Percentiles rank a stretch among this genome's conserved stretches.
Evolutionary conservation across 169 alveolate genomes (phyloP).

Genomic region (Eimeria nieschulzi): DNA sequence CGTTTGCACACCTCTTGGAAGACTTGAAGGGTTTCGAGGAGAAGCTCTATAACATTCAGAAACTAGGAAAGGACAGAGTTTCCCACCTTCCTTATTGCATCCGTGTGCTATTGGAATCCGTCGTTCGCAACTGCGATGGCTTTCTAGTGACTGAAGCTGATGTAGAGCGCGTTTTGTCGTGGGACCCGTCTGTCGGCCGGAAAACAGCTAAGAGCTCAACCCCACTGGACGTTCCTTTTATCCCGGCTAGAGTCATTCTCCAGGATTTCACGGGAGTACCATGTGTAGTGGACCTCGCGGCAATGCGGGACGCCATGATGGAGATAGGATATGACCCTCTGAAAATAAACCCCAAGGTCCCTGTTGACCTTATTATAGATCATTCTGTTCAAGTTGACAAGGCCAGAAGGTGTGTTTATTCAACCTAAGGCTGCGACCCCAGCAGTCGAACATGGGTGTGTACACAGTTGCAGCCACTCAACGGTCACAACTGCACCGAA

Average conservation of each 20-base stretch:
- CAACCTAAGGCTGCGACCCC: background rate
- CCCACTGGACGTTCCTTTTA: slow-evolving; percentile 94
- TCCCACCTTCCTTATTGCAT: slow-evolving; percentile 90
- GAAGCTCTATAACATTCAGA: slow-evolving; percentile 20
- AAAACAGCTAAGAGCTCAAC: slow-evolving; percentile 78
- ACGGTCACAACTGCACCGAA: background rate
- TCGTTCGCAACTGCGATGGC: slow-evolving; percentile 96
- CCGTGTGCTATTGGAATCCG: slow-evolving; percentile 93
- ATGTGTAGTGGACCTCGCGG: slow-evolving; percentile 96
- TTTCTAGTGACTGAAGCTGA: slow-evolving; percentile 90
- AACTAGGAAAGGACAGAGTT: slow-evolving; percentile 33
- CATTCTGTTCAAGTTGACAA: slow-evolving; percentile 96
- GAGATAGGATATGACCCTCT: slow-evolving; percentile 92
- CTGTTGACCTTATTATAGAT: slow-evolving; percentile 96
- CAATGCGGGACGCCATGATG: slow-evolving; percentile 96
- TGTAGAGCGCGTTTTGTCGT: slow-evolving; percentile 93
- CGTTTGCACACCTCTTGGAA: slow-evolving; percentile 53
- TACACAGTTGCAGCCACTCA: background rate
- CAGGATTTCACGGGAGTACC: slow-evolving; percentile 98
- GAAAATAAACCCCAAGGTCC: slow-evolving; percentile 93
- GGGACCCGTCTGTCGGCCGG: slow-evolving; percentile 81
- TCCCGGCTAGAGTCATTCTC: slow-evolving; percentile 96
- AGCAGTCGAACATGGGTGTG: background rate
- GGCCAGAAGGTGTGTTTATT: slow-evolving; percentile 59
- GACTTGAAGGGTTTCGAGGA: slow-evolving; percentile 34